Evolutionary conservation across 306 rosid genomes (phyloP), one percentile per base, ranked within the genome.

Genomic region (Albizia julibrissin): DNA sequence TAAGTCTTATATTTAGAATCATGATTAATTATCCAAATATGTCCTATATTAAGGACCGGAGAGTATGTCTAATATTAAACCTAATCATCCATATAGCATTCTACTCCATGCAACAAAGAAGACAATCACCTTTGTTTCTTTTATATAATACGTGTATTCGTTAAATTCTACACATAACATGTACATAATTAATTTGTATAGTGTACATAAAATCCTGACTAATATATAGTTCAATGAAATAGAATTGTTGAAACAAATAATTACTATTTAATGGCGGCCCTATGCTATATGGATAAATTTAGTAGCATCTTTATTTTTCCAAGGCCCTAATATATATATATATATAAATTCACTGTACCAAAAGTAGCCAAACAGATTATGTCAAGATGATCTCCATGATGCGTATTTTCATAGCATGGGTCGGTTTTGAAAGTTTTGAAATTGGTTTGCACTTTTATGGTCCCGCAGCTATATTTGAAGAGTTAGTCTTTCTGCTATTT

Each of bases 401-500:
- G 81, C 74, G 64, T 82, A 79, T 87, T 82, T 37, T 87, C 77
- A 80, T 87, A 72, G 81, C 88, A 85, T 77, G 74, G 85, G 83
- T 85, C 66, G 31, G 15, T 83, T 70, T 81, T 73, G 74, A 68
- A 82, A 82, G 80, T 72, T 61, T 72, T 80, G 83, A 85, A 79
- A 66, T 84, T 44, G 75, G 75, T 79, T 76, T 87, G 61, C 80
- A 75, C 79, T 43, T 76, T 84, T 76, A 76, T 85, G 88, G 87
- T 80, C 90, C 88, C 87, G 81, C 86, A 85, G 46, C 88, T 85
- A 85, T 78, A 82, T 83, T 79, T 82, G 81, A 80, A 82, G 82
- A 65, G 79, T 87, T 81, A 24, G 78, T 74, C 66, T 79, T 82
- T 84, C 21, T 79, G 81, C 85, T 87, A 87, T 84, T 87, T 58